A percentile compares a stretch with the other conserved stretches of the same genome.
Conservation (phyloP, 257 asterid species). For the Sherardia arvensis region DNA sequence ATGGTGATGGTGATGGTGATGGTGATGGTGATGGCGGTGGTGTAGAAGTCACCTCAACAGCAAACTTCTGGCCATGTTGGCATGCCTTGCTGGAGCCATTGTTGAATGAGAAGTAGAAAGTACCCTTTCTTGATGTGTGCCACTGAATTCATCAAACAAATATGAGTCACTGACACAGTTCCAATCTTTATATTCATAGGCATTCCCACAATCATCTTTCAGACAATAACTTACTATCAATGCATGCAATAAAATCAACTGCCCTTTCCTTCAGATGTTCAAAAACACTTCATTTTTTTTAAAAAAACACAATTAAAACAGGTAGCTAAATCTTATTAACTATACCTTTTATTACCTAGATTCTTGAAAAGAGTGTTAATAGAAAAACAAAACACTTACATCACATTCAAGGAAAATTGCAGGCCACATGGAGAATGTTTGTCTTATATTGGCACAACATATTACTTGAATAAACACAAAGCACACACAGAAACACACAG, state of each 20-base stretch:
- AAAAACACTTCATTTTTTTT: not conserved
- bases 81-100: slow-evolving; percentile 60
- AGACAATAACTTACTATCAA: not conserved
- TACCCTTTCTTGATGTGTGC: slow-evolving; percentile 70
- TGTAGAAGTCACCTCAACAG: slow-evolving; percentile 39
- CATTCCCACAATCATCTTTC: not conserved
- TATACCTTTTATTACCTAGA: not conserved
- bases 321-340: no score
- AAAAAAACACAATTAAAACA: no score
- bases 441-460: not conserved
- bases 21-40: slow-evolving; percentile 21
- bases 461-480: not conserved
- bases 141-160: slow-evolving; percentile 42
- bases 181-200: not conserved
- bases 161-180: not conserved
- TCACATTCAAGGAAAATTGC: not conserved
- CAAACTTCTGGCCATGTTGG: slow-evolving; percentile 51
- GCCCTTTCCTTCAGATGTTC: not conserved
- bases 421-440: not conserved
- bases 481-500: not conserved
- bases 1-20: slow-evolving; percentile 23
- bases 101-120: slow-evolving; percentile 85
- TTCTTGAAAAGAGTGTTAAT: not conserved
- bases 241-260: not conserved
- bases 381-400: no score